Evolutionary conservation across 352 stramenopile genomes (phyloP), one percentile per base, ranked within the genome.

Genomic region (Phytophthora melonis): DNA sequence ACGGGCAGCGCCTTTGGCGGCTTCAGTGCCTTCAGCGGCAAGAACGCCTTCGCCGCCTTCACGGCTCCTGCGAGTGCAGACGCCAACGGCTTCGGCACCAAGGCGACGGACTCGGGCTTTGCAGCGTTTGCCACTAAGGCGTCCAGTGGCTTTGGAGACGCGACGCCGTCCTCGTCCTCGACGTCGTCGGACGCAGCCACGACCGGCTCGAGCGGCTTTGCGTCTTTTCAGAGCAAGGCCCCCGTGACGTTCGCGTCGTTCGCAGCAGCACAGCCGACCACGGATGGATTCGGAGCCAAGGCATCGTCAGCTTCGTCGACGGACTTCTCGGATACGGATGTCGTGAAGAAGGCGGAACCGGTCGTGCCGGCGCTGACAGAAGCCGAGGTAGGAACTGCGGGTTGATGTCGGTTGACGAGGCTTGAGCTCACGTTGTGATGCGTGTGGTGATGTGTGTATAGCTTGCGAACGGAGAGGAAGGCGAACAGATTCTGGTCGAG

Each of bases 401-500:
- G 13, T 25, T 55, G 39, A 21, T 3, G 50, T 43, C 41, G 3
- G 7, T 32, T 30, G 14, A 23, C 23, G 8, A 43, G 16, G 13
- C 6, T 70, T 10, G 32, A 43, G 73, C 47, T 70, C 9, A 75
- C 25, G 11, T 47, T 47, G 39, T 47, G 36, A 13, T 41, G 13
- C 39, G 14, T n/a, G 39, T 65, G 49, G 5, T 58, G 27, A 19
- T 55, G 25, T 59, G 6, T 56, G 8, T 67, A 60, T 27, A 88
- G 85, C 45, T 90, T 36, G 83, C 82, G 16, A 95, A 95, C 32
- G 88, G 88, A 30, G 88, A 95, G 70, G 88, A 95, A 69, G 81
- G 76, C 27, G 88, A 95, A 66, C 75, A 75, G 13, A 81, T 94
- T 59, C 66, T 95, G 39, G 70, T 93, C 23, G 86, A 93, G 85